These are phyloP conservation scores for Clausena lansium DNA, from an alignment of 345 rosid species.

Conservation along the genomic window DNA sequence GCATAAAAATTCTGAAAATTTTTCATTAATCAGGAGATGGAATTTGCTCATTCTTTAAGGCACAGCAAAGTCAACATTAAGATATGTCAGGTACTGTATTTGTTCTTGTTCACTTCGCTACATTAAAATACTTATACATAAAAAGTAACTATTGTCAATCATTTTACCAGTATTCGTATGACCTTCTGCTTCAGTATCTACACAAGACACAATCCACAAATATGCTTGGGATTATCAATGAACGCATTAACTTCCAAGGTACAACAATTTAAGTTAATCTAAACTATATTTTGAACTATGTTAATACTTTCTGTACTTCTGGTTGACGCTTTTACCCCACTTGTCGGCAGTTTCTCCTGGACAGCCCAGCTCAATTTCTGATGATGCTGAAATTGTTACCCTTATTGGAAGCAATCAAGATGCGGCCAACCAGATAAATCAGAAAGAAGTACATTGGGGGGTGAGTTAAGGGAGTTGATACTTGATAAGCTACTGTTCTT, in stretches of 20 bases:
- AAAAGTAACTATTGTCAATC: slow-evolving; percentile 6
- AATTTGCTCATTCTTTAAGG: slow-evolving; percentile 86
- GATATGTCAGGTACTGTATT: slow-evolving; percentile 71
- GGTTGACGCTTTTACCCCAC: slow-evolving; percentile 12
- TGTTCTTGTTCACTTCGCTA: neutral
- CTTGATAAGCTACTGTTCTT: neutral
- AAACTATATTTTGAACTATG: neutral
- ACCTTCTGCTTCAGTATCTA: slow-evolving; percentile 85
- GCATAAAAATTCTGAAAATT: neutral
- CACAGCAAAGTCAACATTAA: slow-evolving; percentile 85
- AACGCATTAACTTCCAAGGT: slow-evolving; percentile 92
- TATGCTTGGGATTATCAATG: slow-evolving; percentile 88
- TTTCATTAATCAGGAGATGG: slow-evolving; percentile 73
- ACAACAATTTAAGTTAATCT: slow-evolving; percentile 3
- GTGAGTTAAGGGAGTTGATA: slow-evolving; percentile 38
- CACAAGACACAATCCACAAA: slow-evolving; percentile 74
- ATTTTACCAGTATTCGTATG: slow-evolving; percentile 78
- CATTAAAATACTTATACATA: neutral
- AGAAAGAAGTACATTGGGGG: slow-evolving; percentile 89
- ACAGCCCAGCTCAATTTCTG: slow-evolving; percentile 75
- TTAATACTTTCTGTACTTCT: neutral
- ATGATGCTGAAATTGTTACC: slow-evolving; percentile 78
- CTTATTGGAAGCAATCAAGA: slow-evolving; percentile 75
- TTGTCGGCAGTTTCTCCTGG: slow-evolving; percentile 80
- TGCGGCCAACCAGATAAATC: slow-evolving; percentile 64